Base-by-base conservation (phyloP, 1,139 yeast genomes). In the Waltiozyma sp. region DNA sequence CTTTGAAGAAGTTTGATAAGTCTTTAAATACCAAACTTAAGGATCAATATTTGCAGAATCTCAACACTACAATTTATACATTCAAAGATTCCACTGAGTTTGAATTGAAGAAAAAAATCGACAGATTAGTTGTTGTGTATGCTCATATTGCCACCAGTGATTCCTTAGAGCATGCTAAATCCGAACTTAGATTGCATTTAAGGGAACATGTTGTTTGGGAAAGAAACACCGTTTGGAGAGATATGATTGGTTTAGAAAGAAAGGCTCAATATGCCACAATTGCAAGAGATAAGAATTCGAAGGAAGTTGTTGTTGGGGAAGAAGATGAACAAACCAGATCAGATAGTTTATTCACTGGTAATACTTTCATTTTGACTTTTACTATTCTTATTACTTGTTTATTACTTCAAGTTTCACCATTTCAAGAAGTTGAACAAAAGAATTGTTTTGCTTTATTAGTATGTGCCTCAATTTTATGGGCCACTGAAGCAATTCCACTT, bases 181-280 rank as follows among this genome's bases (percentile, higher is more conserved):
- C 74, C 33, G 93, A 85, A 54, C 70, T 89, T 47, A 74, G 81
- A 48, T 70, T 86, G 15, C 86, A 86, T 54, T 65, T 89, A 48
- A 72, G 96, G 47, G 97, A 89, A 55, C 95, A 88, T 61, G 85
- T 89, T 41, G 95, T 88, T 16, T 89, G 95, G 94, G 96, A 88
- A 63, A 74, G 97, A 60, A 87, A 87, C 61, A 89, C 96, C 0
- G 96, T 89, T 21, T 89, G 97, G 97, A 81, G 91, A 57, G 96
- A 89, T 59, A 81, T 89, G 86, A 81, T 88, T 59, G 91, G 91
- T 13, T 65, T 88, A 56, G 96, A 89, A 61, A 75, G 94, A 57
- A 79, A 73, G 48, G 66, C 80, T 2, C 80, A 77, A 50, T 74
- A 73, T 36, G 77, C 77, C 2, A 64, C 66, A 41, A 63, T 70